Conservation (phyloP, 2,329 filamentous ascomycete species). For the Colletotrichum graminicola region DNA sequence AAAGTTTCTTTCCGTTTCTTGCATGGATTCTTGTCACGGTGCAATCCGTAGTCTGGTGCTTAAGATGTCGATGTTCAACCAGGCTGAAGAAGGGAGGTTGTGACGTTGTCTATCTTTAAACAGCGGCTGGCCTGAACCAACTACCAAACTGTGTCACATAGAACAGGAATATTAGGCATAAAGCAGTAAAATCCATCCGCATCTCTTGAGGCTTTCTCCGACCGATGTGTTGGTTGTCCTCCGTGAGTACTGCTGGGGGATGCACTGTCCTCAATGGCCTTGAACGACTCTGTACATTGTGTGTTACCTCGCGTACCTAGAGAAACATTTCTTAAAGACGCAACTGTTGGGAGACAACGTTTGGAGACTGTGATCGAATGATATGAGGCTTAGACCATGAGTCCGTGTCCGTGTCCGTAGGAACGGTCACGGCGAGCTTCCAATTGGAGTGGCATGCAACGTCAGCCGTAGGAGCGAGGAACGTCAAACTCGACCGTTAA, state of each 20-base stretch:
- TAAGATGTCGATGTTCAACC: neutral
- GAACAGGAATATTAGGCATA: neutral
- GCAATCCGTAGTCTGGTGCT: too few relatives aligned
- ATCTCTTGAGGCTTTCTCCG: neutral
- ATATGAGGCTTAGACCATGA: slow-evolving; percentile 6
- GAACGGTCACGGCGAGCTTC: neutral
- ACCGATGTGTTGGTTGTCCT: neutral
- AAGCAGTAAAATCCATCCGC: neutral
- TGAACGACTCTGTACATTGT: neutral
- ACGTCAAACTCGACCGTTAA: slow-evolving; percentile 5
- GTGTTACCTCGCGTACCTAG: neutral
- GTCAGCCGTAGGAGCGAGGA: neutral
- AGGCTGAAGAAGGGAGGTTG: too few relatives aligned
- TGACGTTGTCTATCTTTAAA: too few relatives aligned
- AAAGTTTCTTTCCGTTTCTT: neutral
- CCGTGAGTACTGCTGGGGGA: neutral
- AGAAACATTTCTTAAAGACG: neutral
- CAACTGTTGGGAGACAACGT: too few relatives aligned
- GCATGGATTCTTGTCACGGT: neutral
- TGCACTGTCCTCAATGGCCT: too few relatives aligned
- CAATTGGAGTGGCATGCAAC: neutral
- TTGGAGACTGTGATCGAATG: neutral
- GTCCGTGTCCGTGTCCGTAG: slow-evolving; percentile 38
- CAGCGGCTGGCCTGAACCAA: neutral
- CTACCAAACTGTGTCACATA: neutral